Evolutionary conservation across 2,329 filamentous ascomycete species (phyloP), one percentile per base, ranked within the genome.

Genomic region (Laburnicola sp.): DNA sequence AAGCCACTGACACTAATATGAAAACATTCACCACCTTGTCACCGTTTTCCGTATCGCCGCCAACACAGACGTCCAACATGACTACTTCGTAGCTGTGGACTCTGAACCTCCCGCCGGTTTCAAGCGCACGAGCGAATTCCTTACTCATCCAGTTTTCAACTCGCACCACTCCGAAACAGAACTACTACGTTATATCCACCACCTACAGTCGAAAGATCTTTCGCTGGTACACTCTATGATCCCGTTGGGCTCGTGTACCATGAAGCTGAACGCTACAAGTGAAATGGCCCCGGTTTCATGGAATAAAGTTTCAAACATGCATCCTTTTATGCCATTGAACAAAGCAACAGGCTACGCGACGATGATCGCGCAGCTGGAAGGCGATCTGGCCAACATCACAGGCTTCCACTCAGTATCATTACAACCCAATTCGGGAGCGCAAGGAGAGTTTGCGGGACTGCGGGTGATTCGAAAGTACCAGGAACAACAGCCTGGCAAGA

Each of bases 151-250:
- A 0, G 90, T 96, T 25, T 97, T 97, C 82, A 97, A 97, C 78
- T 86, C 86, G 1, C 86, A 97, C 72, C 93, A 96, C 75, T 96
- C 91, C 2, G 93, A 97, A 76, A 97, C 93, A 0, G 91, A 97
- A 74, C 83, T 97, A 63, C 80, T 97, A 44, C 87, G 93, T 37
- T 97, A 97, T 76, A 96, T 97, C 64, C 82, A 93, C 69, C 90
- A 96, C 70, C 80, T 97, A 4, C 88, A 96, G 71, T 96, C 91
- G 44, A 97, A 96, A 78, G 93, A 97, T 70, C 78, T 97, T 10
- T 97, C 93, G 1, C 81, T 97, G 4, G 89, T 92, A 2, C 93
- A 97, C 76, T 97, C 92, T 11, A 97, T 97, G 93, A 97, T 97
- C 54, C 91, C 93, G 2, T 83, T 97, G 1, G 93, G 93, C 21